Base-by-base conservation (phyloP, 305 asterid species). In the Plantago lanceolata region DNA sequence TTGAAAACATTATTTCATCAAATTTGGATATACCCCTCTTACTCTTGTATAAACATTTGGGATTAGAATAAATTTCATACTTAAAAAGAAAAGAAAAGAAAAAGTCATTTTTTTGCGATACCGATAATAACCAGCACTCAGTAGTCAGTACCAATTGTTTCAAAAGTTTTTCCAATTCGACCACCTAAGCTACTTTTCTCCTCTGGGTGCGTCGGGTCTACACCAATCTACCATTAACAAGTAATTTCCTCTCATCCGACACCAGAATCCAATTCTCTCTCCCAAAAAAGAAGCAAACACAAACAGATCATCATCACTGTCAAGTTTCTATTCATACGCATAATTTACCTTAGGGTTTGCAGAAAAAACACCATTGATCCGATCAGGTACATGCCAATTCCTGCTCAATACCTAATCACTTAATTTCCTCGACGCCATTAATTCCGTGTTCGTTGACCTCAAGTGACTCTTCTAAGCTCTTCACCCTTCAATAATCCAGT, bases 351-450 rank as follows among this genome's bases (percentile, higher is more conserved):
- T 28, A 31, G 61, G 61, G 45, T 56, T 56, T 56, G 24, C n/a
- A n/a, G 4, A 14, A 16, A 20, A 28, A 20, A 28, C 19, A 35
- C 59, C 59, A 55, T 55, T 26, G 11, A 56, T 56, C 61, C 45
- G 61, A 56, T 56, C 61, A 56, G 61, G 61, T 56, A 28, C 33
- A 19, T 28, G 6, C 60, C 45, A 29, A 56, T 53, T 40, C 47
- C 47, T 40, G 14, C 59, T 24, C 59, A 8, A 21, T 17, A 20
- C 15, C 8, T 31, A 26, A 28, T 56, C 40, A 55, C 35, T 55
- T 55, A 40, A 40, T 40, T 40, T 40, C 16, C 47, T 40, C 21
- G 3, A 28, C 8, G 15, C 11, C 20, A 18, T n/a, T 29, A 26
- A 51, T 43, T 28, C 11, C 15, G 1, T 40, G 44, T 37, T 40